These are phyloP conservation scores for Aureobasidium musti DNA, from an alignment of 2,329 filamentous ascomycete genomes.

Conservation along the genomic window DNA sequence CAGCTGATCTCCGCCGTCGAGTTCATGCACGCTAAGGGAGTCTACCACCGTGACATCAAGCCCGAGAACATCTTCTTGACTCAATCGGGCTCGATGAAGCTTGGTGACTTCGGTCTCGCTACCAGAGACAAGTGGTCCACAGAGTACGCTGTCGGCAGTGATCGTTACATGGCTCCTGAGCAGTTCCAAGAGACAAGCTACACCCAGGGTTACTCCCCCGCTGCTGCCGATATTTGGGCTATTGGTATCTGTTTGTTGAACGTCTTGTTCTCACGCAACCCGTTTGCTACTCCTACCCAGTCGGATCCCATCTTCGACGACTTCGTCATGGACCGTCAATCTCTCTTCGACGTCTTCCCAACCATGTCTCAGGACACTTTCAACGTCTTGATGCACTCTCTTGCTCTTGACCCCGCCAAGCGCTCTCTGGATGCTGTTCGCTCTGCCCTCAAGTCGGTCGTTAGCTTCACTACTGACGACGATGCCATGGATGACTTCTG, in stretches of 20 bases:
- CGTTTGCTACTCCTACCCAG: constrained; percentile 86
- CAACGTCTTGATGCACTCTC: constrained; percentile 85
- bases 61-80: constrained; percentile 98
- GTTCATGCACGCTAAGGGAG: constrained; percentile 84
- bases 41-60: constrained; percentile 98
- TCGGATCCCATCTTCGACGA: constrained; percentile 92
- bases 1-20: constrained; percentile 87
- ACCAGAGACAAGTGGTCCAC: constrained; percentile 88
- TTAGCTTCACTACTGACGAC: constrained; percentile 92
- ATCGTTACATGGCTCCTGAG: constrained; percentile 98
- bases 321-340: constrained; percentile 90
- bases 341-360: constrained; percentile 95
- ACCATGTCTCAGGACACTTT: constrained; percentile 99
- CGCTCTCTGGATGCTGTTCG: constrained; percentile 78
- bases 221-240: constrained; percentile 94
- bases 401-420: constrained; percentile 88
- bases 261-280: constrained; percentile 94
- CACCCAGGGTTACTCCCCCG: constrained; percentile 77
- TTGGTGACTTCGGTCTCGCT: constrained; percentile 93
- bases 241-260: constrained; percentile 96
- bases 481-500: constrained; percentile 94
- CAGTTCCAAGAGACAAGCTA: constrained; percentile 84
- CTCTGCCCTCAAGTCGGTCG: constrained; percentile 72
- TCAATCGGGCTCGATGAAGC: constrained; percentile 84
- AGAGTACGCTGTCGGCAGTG: constrained; percentile 92